Percentiles rank a stretch among this genome's conserved stretches.
Evolutionary conservation across 1,139 yeast species (phyloP).

Genomic region (Geotrichum phurueaensis): DNA sequence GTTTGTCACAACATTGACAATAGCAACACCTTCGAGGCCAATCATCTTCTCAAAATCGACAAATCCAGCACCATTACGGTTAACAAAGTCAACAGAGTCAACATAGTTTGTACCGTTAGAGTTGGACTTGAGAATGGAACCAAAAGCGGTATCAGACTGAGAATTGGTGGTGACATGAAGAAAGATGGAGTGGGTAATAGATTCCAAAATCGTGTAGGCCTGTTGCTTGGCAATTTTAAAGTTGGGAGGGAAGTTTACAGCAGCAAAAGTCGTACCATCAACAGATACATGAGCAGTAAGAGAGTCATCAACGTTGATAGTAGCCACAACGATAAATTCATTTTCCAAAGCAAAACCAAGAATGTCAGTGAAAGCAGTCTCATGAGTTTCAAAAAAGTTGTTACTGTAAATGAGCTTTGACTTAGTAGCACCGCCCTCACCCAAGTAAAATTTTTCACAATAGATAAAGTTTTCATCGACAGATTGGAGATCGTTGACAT

Average conservation of each 20-base stretch:
- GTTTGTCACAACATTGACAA: constrained; percentile 66
- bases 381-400: constrained; percentile 46
- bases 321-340: constrained; percentile 67
- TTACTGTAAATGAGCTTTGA: constrained; percentile 45
- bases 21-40: constrained; percentile 80
- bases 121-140: constrained; percentile 82
- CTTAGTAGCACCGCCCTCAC: constrained; percentile 29
- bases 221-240: constrained; percentile 57
- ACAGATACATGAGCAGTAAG: constrained; percentile 68
- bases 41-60: constrained; percentile 86
- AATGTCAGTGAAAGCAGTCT: constrained; percentile 45
- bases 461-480: constrained; percentile 48
- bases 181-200: constrained; percentile 68
- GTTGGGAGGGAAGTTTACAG: constrained; percentile 71
- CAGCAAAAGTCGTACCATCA: constrained; percentile 77
- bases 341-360: constrained; percentile 64
- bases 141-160: constrained; percentile 53
- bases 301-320: constrained; percentile 40
- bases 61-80: constrained; percentile 64
- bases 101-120: constrained; percentile 95
- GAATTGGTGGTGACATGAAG: constrained; percentile 71
- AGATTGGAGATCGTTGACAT: constrained; percentile 48
- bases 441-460: constrained; percentile 47
- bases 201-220: constrained; percentile 80
- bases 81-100: constrained; percentile 63